Evolutionary conservation across 768 basidiomycete species (phyloP).

Genomic region (Boletus barrowsii): DNA sequence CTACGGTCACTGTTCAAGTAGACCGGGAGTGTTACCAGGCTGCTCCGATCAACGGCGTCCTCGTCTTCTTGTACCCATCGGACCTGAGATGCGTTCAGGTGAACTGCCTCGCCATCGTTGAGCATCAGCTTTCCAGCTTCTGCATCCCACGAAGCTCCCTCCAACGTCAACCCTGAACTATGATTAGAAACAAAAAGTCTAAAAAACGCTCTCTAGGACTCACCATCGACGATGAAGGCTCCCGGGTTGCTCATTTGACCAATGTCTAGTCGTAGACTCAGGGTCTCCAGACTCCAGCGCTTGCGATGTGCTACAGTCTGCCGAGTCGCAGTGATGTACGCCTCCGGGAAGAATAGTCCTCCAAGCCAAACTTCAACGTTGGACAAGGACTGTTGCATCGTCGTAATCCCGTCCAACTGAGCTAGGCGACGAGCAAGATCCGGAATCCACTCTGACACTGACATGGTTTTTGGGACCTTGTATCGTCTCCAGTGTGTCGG

Average conservation of each 20-base stretch:
- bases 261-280: conserved; percentile 77
- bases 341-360: conserved; percentile 93
- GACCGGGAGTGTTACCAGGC: conserved; percentile 78
- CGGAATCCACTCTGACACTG: conserved; percentile 81
- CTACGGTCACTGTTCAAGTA: conserved; percentile 89
- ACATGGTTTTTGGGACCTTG: conserved; percentile 81
- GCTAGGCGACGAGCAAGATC: conserved; percentile 75
- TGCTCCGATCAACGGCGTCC: conserved; percentile 25
- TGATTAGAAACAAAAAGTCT: conserved; percentile 1
- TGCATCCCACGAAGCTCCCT: conserved; percentile 75
- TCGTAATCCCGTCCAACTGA: conserved; percentile 72
- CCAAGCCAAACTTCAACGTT: conserved; percentile 89
- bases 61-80: conserved; percentile 75
- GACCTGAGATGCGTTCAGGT: conserved; percentile 78
- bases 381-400: conserved; percentile 52
- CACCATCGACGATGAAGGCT: conserved; percentile 87
- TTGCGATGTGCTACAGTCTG: conserved; percentile 94
- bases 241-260: conserved; percentile 74
- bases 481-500: conserved; percentile 87
- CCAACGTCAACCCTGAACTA: conserved; percentile 70
- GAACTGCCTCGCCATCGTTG: conserved; percentile 80
- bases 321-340: conserved; percentile 92
- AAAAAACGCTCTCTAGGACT: conserved; percentile 24
- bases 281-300: conserved; percentile 89
- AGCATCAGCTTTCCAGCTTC: conserved; percentile 62